These are phyloP conservation scores for Combretum micranthum DNA, from an alignment of 345 rosid species.

Conservation along the genomic window DNA sequence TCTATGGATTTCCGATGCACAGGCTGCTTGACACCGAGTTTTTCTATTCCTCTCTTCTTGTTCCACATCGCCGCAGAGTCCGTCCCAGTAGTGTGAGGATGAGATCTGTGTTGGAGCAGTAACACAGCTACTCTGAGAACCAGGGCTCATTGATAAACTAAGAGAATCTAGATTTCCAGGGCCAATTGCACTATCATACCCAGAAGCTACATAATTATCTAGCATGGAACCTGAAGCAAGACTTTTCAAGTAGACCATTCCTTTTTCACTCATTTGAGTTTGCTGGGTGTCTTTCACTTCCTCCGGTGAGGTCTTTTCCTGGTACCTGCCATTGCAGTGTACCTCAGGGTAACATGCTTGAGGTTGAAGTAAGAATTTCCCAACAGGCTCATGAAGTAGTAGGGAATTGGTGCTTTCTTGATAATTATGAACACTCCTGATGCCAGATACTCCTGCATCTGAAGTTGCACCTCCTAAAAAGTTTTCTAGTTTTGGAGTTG, in stretches of 20 bases:
- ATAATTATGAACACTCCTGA: conserved; percentile 31
- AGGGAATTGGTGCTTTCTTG: conserved; percentile 2
- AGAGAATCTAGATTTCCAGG: conserved; percentile 48
- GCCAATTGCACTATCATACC: conserved; percentile 22
- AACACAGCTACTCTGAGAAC: conserved; percentile 57
- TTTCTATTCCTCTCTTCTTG: conserved; percentile 45
- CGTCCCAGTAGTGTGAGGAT: conserved; percentile 12
- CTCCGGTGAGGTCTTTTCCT: conserved; percentile 15
- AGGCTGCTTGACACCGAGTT: conserved; percentile 46
- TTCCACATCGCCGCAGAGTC: conserved; percentile 29
- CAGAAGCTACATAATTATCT: conserved; percentile 20
- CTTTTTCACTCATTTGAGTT: conserved; percentile 12
- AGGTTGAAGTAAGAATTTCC: too few relatives aligned
- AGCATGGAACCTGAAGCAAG: too few relatives aligned
- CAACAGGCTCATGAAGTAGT: too few relatives aligned
- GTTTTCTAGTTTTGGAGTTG: conserved; percentile 62
- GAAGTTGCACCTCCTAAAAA: conserved; percentile 44
- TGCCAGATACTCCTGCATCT: too few relatives aligned
- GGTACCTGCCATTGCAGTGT: too few relatives aligned
- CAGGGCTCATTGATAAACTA: conserved; percentile 68
- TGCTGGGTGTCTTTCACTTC: conserved; percentile 36
- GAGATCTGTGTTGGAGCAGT: conserved; percentile 44
- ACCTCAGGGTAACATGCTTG: too few relatives aligned
- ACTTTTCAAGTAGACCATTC: conserved; percentile 24
- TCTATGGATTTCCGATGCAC: conserved; percentile 65